phyloP scores from a whole-genome alignment of 208 protist species.

The Histomonas meleagridis region DNA sequence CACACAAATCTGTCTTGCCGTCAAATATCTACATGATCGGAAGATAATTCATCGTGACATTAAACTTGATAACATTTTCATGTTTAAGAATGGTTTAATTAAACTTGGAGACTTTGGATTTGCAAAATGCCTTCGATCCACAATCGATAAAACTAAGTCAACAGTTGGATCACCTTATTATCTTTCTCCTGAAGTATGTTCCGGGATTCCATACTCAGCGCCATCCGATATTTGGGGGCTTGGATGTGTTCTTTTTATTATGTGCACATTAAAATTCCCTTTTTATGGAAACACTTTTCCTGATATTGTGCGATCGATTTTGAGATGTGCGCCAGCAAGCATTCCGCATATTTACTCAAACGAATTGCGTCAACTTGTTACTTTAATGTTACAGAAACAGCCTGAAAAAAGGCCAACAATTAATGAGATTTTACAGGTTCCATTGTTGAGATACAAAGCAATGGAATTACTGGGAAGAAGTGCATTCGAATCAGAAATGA shows the following conservation, averaged over 20 bases:
- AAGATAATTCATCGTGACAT: constrained; percentile 60
- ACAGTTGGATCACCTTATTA: constrained; percentile 36
- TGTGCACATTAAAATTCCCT: not conserved
- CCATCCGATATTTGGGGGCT: not conserved
- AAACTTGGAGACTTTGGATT: constrained; percentile 42
- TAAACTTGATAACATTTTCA: constrained; percentile 36
- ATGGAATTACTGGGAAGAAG: not conserved
- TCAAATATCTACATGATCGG: constrained; percentile 56
- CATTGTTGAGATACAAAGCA: not conserved
- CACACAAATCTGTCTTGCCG: constrained; percentile 51
- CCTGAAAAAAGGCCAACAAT: not conserved
- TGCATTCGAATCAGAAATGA: not conserved
- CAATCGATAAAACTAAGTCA: not conserved
- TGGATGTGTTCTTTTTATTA: not conserved
- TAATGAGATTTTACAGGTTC: not conserved
- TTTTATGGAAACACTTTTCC: not conserved
- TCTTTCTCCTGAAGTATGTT: constrained; percentile 19
- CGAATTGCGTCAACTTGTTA: not conserved
- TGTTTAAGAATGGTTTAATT: not conserved
- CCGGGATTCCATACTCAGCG: not conserved
- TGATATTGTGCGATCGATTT: not conserved
- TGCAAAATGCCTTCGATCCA: not conserved
- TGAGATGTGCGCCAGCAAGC: not conserved
- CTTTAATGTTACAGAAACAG: not conserved
- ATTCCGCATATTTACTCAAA: not conserved